Percentiles rank a stretch among this genome's conserved stretches.
Evolutionary conservation across 2,329 filamentous ascomycete species (phyloP).

Genomic region (Cladosporium sp.): DNA sequence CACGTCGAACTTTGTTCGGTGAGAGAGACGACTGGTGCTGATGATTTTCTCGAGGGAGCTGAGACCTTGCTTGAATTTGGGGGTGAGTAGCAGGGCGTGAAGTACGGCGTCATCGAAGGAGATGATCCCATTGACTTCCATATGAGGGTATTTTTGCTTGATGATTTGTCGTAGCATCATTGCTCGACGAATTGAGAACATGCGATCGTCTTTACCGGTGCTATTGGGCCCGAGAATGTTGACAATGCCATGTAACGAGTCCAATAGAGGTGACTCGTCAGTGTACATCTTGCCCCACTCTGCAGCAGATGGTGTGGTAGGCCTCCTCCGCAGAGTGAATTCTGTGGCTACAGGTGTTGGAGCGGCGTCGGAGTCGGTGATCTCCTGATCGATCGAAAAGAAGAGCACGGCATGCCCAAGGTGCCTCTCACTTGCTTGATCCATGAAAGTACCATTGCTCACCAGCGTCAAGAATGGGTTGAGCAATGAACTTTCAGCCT

Average conservation of each 20-base stretch:
- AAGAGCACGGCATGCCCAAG: constrained; percentile 29
- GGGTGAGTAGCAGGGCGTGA: constrained; percentile 31
- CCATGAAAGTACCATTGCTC: constrained; percentile 28
- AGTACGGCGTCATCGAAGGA: constrained; percentile 33
- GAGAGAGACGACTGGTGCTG: constrained; percentile 30
- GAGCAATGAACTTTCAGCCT: constrained; percentile 23
- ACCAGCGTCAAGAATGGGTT: constrained; percentile 29
- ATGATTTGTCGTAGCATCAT: constrained; percentile 32
- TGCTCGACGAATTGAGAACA: constrained; percentile 29
- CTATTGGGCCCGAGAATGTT: constrained; percentile 30
- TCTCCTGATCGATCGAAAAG: constrained; percentile 31
- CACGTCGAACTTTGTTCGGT: constrained; percentile 31
- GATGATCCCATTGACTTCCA: constrained; percentile 27
- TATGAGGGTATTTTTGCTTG: constrained; percentile 28
- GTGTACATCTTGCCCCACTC: constrained; percentile 15
- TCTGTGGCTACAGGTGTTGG: constrained; percentile 25
- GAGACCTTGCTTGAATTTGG: constrained; percentile 31
- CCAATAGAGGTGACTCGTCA: constrained; percentile 27
- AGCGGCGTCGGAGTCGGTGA: constrained; percentile 19
- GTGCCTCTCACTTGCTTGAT: constrained; percentile 24
- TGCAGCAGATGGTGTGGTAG: constrained; percentile 10
- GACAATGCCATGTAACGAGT: constrained; percentile 31
- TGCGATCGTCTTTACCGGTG: constrained; percentile 24
- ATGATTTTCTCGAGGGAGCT: constrained; percentile 33
- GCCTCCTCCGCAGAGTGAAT: constrained; percentile 13